Percentiles rank a stretch among this genome's conserved stretches.
These are phyloP conservation scores for Cicer judaicum DNA, from an alignment of 306 rosid genomes.

Conservation along the genomic window DNA sequence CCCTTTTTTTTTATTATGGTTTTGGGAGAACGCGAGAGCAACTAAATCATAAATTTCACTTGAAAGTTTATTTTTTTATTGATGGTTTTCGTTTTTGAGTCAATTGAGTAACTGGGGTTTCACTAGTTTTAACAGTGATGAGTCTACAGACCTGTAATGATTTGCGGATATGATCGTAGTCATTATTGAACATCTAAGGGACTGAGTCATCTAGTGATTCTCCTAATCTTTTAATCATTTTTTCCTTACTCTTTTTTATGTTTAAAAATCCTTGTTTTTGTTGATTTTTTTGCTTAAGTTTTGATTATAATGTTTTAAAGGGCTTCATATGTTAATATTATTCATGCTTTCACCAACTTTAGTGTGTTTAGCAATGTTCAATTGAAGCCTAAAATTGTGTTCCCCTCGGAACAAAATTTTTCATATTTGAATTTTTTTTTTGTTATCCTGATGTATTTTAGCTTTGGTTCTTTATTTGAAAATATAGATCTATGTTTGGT, in stretches of 20 bases:
- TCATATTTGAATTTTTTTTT: no score
- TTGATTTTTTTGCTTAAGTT: no score
- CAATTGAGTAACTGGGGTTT: neutral
- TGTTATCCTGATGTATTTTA: no score
- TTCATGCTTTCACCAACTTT: slow-evolving; percentile 26
- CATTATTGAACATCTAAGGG: slow-evolving; percentile 88
- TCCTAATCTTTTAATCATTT: neutral
- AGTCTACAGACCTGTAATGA: slow-evolving; percentile 93
- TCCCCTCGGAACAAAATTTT: slow-evolving; percentile 68
- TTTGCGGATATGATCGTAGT: slow-evolving; percentile 81
- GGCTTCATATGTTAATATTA: slow-evolving; percentile 43
- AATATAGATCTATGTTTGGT: no score
- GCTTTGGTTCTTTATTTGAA: neutral
- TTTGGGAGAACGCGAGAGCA: slow-evolving; percentile 52
- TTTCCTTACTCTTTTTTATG: no score
- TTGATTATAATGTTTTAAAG: neutral
- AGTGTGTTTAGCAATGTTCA: slow-evolving; percentile 34
- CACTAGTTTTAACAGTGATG: slow-evolving; percentile 56
- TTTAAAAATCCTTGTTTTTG: no score
- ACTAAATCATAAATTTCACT: slow-evolving; percentile 45
- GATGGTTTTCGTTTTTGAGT: no score
- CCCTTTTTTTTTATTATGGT: slow-evolving; percentile 2
- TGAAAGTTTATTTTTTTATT: accelerated
- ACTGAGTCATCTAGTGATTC: slow-evolving; percentile 53
- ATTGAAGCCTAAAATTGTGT: slow-evolving; percentile 57